These are phyloP conservation scores for Saccharum hybrid DNA, from an alignment of 202 grass and related monocot species.

Conservation along the genomic window DNA sequence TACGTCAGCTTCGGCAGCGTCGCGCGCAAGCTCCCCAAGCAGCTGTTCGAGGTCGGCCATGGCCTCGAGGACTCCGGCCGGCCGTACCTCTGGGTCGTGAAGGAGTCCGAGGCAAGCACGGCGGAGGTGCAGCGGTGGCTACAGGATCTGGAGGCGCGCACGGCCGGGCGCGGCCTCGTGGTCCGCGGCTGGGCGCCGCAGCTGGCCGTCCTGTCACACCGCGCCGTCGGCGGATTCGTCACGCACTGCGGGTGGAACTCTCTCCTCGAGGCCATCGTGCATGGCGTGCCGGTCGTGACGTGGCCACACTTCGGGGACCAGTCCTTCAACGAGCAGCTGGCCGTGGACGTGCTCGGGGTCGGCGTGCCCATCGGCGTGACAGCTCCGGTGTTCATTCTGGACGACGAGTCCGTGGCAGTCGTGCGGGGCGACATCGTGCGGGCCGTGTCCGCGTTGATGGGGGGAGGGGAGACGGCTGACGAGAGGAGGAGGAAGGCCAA, in stretches of 20 bases:
- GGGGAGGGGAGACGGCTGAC: constrained; percentile 42
- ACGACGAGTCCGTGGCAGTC: constrained; percentile 18
- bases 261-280: constrained; percentile 49
- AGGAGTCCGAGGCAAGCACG: constrained; percentile 36
- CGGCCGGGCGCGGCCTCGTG: constrained; percentile 44
- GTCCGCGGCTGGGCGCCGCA: constrained; percentile 47
- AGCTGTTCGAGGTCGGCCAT: constrained; percentile 57
- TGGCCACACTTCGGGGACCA: constrained; percentile 75
- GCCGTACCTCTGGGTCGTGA: constrained; percentile 66
- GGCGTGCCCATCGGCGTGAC: constrained; percentile 57
- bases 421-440: constrained; percentile 28
- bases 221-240: constrained; percentile 19
- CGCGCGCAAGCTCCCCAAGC: constrained; percentile 14
- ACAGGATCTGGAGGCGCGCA: constrained; percentile 27
- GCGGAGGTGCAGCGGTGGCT: constrained; percentile 49
- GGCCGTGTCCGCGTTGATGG: constrained; percentile 49
- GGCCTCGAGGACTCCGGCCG: constrained; percentile 50
- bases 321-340: constrained; percentile 72
- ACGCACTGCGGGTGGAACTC: constrained; percentile 63
- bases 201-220: constrained; percentile 23
- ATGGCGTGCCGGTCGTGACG: constrained; percentile 61
- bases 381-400: not conserved
- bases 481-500: constrained; percentile 55
- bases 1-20: constrained; percentile 73
- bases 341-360: constrained; percentile 57